Evolutionary conservation across 139 green algal genomes (phyloP).

Genomic region (Volvox africanus): DNA sequence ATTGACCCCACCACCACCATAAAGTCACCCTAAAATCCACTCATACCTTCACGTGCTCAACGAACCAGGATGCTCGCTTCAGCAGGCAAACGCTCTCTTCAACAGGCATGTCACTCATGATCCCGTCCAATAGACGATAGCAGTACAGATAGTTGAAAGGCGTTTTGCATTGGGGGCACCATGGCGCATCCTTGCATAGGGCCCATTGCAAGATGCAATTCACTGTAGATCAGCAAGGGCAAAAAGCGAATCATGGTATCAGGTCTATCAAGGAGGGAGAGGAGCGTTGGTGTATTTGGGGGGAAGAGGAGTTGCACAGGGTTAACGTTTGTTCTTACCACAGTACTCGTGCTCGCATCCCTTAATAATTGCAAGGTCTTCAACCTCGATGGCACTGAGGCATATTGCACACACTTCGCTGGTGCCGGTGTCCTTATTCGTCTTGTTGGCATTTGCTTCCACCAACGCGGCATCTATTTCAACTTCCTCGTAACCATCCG

Average conservation of each 20-base stretch:
- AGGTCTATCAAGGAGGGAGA: too few relatives aligned
- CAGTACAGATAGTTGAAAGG: slow-evolving; percentile 74
- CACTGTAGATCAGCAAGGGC: slow-evolving; percentile 47
- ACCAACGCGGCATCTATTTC: too few relatives aligned
- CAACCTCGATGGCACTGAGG: slow-evolving; percentile 70
- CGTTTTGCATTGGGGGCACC: slow-evolving; percentile 87
- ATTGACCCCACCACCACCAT: too few relatives aligned
- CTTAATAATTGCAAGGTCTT: slow-evolving; percentile 69
- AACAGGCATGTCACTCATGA: slow-evolving; percentile 77
- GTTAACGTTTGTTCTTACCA: slow-evolving; percentile 48
- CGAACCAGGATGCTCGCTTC: slow-evolving; percentile 85
- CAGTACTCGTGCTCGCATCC: slow-evolving; percentile 93
- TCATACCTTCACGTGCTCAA: slow-evolving; percentile 69
- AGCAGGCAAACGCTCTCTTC: slow-evolving; percentile 88
- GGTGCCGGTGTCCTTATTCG: not conserved
- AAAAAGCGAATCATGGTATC: too few relatives aligned
- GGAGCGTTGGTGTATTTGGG: too few relatives aligned
- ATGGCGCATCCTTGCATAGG: slow-evolving; percentile 66
- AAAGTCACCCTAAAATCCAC: too few relatives aligned
- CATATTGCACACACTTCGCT: slow-evolving; percentile 86
- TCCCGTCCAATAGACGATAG: slow-evolving; percentile 82
- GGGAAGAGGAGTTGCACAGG: too few relatives aligned
- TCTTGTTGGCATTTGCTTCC: not conserved
- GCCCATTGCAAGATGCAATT: slow-evolving; percentile 90
- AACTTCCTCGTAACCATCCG: not conserved